Evolutionary conservation across 768 basidiomycete genomes (phyloP), one percentile per base, ranked within the genome.

Genomic region (Panellus pusillus): DNA sequence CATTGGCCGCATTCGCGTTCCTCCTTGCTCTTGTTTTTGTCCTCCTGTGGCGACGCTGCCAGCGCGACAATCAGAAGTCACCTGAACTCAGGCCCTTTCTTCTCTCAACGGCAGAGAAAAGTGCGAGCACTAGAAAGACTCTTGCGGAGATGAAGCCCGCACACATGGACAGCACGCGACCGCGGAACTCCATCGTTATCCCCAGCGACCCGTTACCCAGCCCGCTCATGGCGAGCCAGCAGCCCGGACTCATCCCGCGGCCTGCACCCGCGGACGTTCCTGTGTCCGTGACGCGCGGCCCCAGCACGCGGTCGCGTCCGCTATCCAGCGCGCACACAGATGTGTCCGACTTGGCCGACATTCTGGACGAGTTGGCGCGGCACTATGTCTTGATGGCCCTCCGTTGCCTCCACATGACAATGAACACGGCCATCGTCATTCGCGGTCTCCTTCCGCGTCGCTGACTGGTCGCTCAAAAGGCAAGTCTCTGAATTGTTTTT

Each of bases 311-410:
- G 9, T 32, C 51, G 6, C 13, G 9, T 17, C 15, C 9, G 18
- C 39, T 12, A 24, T 24, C 24, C 24, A 24, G 24, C 24, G 24
- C 24, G 6, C 24, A 24, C 24, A 24, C 24, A 24, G 24, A 24
- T 24, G 24, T 24, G 24, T 24, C 24, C 24, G 53, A 54, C 13
- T 52, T 59, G 12, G 40, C 48, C 12, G 47, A 54, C 3, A 28
- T 54, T 9, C 36, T 51, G 2, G 44, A 54, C 35, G 49, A 54
- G 27, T 35, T 59, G 28, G 41, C 52, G 6, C 42, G 51, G 1
- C 52, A 54, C 24, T 54, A 54, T 18, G 40, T 58, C 12, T 24
- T 58, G 17, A 13, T 24, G 32, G 43, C 44, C n/a, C 49, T 44
- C 3, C 14, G n/a, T 9, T 11, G 24, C 24, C 42, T 20, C 37